phyloP scores from a whole-genome alignment of 2,329 filamentous ascomycete species.

The Calonectria leucothoes region DNA sequence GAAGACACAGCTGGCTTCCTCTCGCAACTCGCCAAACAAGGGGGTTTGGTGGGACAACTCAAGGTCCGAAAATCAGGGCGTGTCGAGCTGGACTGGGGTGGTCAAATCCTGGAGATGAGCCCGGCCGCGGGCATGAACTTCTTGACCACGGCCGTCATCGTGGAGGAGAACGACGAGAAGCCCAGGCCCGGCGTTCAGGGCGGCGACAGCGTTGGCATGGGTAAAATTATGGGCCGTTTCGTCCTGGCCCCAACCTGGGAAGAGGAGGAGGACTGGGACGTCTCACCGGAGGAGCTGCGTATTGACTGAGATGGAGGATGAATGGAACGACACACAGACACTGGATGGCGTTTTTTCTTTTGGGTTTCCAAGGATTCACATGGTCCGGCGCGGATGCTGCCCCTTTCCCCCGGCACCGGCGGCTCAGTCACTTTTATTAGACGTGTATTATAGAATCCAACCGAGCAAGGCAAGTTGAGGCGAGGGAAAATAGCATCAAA shows the following conservation, averaged over 20 bases:
- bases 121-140: constrained; percentile 66
- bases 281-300: constrained; percentile 49
- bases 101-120: constrained; percentile 63
- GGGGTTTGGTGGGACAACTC: constrained; percentile 71
- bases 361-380: neutral
- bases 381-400: neutral
- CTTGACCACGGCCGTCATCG: constrained; percentile 68
- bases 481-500: neutral
- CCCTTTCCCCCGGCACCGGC: neutral
- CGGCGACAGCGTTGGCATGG: constrained; percentile 70
- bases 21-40: constrained; percentile 57
- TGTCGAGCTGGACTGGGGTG: constrained; percentile 73
- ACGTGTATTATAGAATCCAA: constrained; percentile 15
- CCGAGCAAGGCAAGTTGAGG: neutral
- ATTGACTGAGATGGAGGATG: constrained; percentile 19
- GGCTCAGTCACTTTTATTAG: neutral
- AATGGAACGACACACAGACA: neutral
- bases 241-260: constrained; percentile 69
- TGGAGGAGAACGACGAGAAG: constrained; percentile 69
- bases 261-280: constrained; percentile 68
- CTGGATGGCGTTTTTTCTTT: neutral
- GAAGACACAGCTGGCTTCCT: constrained; percentile 49
- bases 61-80: constrained; percentile 71
- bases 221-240: constrained; percentile 72
- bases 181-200: constrained; percentile 53